phyloP scores from a whole-genome alignment of 1,139 yeast genomes.

The Yamadazyma atmosphaerica region DNA sequence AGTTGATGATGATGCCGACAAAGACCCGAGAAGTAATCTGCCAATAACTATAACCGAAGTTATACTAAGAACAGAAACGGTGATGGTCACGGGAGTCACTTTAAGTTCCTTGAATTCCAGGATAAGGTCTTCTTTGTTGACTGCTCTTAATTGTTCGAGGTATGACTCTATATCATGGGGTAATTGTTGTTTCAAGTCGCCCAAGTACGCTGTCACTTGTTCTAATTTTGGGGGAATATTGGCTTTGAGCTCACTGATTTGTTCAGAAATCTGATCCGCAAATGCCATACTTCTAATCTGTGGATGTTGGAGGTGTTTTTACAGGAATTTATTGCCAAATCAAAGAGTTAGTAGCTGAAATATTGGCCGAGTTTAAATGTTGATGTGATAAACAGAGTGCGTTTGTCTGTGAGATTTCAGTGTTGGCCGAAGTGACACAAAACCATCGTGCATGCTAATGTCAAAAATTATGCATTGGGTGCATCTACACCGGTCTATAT shows the following conservation, averaged over 20 bases:
- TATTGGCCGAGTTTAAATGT: no score
- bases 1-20: constrained; percentile 6
- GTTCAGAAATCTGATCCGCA: constrained; percentile 10
- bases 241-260: constrained; percentile 12
- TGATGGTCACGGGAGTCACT: constrained; percentile 36
- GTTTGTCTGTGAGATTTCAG: no score
- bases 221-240: constrained; percentile 13
- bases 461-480: no score
- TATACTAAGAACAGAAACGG: constrained; percentile 33
- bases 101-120: constrained; percentile 30
- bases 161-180: constrained; percentile 13
- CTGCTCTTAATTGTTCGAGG: constrained; percentile 11
- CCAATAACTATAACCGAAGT: constrained; percentile 25
- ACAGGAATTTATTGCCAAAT: no score
- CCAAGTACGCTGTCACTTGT: constrained; percentile 8
- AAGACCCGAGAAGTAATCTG: constrained; percentile 17
- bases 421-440: no score
- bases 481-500: constrained; percentile 14
- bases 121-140: constrained; percentile 24
- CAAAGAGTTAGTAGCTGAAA: no score
- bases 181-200: constrained; percentile 8
- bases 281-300: no score
- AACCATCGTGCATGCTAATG: no score
- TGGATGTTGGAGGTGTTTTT: no score
- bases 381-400: no score